Conservation (phyloP, 108 stramenopile species). For the Aurantiochytrium sp. region DNA sequence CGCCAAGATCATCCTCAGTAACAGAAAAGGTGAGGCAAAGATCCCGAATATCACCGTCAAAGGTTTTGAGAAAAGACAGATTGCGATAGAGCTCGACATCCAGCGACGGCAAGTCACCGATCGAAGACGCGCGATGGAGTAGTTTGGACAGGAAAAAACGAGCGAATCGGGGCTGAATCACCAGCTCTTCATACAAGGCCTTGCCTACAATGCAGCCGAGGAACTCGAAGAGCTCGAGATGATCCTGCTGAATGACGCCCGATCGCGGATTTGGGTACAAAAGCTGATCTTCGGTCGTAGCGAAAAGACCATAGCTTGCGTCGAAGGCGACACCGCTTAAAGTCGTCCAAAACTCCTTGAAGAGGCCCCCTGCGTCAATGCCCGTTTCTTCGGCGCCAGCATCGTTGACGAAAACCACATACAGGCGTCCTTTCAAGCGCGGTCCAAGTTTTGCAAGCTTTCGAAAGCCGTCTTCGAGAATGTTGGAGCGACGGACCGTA, state of each 20-base stretch:
- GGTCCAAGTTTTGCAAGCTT: conserved; percentile 59
- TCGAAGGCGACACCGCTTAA: conserved; percentile 75
- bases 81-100: conserved; percentile 85
- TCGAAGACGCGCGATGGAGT: conserved; percentile 77
- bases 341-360: conserved; percentile 91
- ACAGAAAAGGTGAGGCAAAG: conserved; percentile 85
- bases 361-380: conserved; percentile 93
- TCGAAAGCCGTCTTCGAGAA: conserved; percentile 68
- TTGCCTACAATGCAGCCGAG: conserved; percentile 82
- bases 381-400: conserved; percentile 52
- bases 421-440: background rate
- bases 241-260: conserved; percentile 44
- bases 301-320: conserved; percentile 79
- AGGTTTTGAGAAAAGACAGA: conserved; percentile 86
- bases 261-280: conserved; percentile 89
- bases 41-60: conserved; percentile 81
- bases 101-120: conserved; percentile 72
- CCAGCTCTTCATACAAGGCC: conserved; percentile 88
- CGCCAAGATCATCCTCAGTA: conserved; percentile 75
- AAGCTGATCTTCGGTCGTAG: conserved; percentile 62
- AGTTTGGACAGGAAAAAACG: conserved; percentile 89
- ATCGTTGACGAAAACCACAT: conserved; percentile 23
- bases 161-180: conserved; percentile 90
- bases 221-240: conserved; percentile 80
- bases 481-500: conserved; percentile 65